Percentiles rank a stretch among this genome's conserved stretches.
Conservation (phyloP, 306 rosid genomes). For the Casuarina cunninghamiana region DNA sequence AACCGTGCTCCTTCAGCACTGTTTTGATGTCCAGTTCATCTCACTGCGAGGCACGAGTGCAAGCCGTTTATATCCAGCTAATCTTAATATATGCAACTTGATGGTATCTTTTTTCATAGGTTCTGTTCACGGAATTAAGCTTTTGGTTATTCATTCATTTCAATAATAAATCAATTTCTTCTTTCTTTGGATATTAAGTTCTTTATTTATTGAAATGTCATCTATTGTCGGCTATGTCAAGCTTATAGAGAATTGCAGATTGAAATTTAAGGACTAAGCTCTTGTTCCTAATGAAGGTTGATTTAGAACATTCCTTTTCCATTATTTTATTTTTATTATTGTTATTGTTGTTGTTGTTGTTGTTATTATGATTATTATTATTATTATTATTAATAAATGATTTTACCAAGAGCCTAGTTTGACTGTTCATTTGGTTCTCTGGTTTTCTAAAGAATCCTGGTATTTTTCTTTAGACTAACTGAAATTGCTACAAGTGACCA, state of each 20-base stretch:
- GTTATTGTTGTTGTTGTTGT: too few species aligned
- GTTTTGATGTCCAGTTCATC: constrained; percentile 20
- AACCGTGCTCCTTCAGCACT: constrained; percentile 18
- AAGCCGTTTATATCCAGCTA: not conserved
- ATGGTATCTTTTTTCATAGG: not conserved
- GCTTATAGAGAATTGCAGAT: constrained; percentile 20
- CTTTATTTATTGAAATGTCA: not conserved
- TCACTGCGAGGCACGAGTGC: not conserved
- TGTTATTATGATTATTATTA: too few species aligned
- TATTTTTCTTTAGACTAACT: not conserved
- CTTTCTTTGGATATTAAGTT: not conserved
- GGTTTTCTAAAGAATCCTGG: constrained; percentile 13
- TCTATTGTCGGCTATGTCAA: not conserved
- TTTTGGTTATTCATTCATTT: not conserved
- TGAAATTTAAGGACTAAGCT: constrained; percentile 32
- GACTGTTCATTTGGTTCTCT: constrained; percentile 6
- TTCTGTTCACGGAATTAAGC: not conserved
- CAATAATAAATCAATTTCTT: not conserved
- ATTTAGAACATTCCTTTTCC: constrained; percentile 24
- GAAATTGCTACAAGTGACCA: not conserved
- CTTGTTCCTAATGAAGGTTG: constrained; percentile 33
- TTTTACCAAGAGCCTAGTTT: constrained; percentile 10
- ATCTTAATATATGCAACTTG: not conserved
- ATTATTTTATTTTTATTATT: constrained; percentile 1
- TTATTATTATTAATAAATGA: not conserved